Conservation (phyloP, 2,329 filamentous ascomycete genomes). For the Paramyrothecium roridum region DNA sequence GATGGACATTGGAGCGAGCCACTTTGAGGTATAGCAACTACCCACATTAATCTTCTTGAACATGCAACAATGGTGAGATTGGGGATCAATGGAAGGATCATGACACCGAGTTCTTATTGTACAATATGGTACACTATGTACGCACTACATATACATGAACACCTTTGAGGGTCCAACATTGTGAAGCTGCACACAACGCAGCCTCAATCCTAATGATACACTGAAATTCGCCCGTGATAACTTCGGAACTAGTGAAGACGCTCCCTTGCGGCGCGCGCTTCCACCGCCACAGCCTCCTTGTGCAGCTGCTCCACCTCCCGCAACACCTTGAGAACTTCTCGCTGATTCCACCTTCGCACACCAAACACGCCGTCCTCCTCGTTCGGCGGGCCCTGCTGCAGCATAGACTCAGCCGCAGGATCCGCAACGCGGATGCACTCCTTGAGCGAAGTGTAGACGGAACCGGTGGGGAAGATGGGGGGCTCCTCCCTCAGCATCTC, state of each 20-base stretch:
- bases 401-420: constrained; percentile 37
- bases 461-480: constrained; percentile 38
- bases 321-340: constrained; percentile 29
- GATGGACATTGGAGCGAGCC: no score
- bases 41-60: no score
- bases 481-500: constrained; percentile 58
- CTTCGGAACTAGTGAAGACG: not conserved
- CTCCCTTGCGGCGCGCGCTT: constrained; percentile 2
- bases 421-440: constrained; percentile 55
- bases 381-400: constrained; percentile 11
- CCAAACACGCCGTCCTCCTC: constrained; percentile 8
- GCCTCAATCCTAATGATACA: no score
- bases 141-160: not conserved
- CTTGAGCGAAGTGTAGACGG: constrained; percentile 45
- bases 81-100: no score
- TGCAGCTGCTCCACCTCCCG: constrained; percentile 23
- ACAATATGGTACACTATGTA: not conserved
- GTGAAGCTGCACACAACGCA: no score
- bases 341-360: constrained; percentile 17
- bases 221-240: no score
- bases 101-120: no score
- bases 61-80: no score
- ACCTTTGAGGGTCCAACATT: no score
- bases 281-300: constrained; percentile 4
- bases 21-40: no score